Evolutionary conservation across 2,329 filamentous ascomycete species (phyloP), one percentile per base, ranked within the genome.

Genomic region (Verruconis gallopava): DNA sequence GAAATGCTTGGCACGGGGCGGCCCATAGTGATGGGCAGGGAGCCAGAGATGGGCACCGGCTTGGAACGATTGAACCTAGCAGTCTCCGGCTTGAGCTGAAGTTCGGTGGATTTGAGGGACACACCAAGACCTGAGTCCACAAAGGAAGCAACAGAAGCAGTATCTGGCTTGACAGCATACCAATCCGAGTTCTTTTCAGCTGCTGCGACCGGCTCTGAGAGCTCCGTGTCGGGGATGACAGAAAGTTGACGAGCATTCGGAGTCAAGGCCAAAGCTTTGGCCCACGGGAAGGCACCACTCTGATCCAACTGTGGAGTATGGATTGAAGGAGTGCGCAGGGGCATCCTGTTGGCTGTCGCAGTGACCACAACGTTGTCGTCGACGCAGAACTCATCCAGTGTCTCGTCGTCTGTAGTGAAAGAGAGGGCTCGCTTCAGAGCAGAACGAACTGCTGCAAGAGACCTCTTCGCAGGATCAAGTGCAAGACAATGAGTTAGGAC

Each of bases 391-490:
- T 95, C 91, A 57, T 96, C 89, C 39, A 93, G 71, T 21, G 73
- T 72, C 65, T 98, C 91, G 45, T 96, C 88, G 48, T 89, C 79
- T 15, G 84, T 93, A 46, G 91, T 96, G 70, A 96, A 98, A 64
- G 79, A 88, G 50, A 94, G 72, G 38, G 84, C 80, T 41, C 83
- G 81, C 48, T 78, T 65, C 22, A 98, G 75, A 41, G 84, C 83
- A 40, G 85, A 75, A 50, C 84, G 84, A 46, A 85, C 78, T 46
- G 76, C 83, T 21, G 73, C 67, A 38, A 98, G 69, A 22, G 88
- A 93, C 43, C 91, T 82, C 69, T 86, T 93, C 60, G 73, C 75
- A 9, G 91, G 91, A 57, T 98, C 89, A 51, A 98, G 66, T 53
- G 85, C 85, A 75, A 98, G 76, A 60, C 85, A 93, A 63, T 93